These are phyloP conservation scores for Pyrenula aspistea DNA, from an alignment of 495 filamentous ascomycete species.

Conservation along the genomic window DNA sequence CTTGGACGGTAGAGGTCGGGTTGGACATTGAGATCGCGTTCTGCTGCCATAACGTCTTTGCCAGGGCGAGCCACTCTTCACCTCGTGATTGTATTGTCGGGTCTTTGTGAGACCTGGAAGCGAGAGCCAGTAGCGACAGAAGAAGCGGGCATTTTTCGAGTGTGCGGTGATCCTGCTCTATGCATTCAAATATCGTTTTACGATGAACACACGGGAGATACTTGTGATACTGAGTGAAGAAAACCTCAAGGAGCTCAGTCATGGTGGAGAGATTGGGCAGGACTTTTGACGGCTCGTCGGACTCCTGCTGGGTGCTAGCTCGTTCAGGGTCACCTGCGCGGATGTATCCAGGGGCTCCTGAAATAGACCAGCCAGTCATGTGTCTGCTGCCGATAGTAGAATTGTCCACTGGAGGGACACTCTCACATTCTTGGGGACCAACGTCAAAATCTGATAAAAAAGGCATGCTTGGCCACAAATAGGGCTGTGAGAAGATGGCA, in stretches of 20 bases:
- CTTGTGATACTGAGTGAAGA: not conserved
- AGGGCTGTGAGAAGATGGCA: not conserved
- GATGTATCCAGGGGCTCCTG: not conserved
- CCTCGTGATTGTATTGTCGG: not conserved
- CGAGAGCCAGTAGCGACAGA: not conserved
- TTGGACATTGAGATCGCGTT: not conserved
- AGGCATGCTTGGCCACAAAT: not conserved
- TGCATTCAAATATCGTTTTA: not conserved
- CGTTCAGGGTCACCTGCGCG: not conserved
- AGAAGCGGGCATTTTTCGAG: not conserved
- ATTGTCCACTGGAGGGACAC: not conserved
- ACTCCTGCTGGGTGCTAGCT: not conserved
- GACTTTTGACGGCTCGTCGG: not conserved
- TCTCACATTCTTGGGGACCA: not conserved
- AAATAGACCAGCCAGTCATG: not conserved
- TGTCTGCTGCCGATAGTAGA: not conserved
- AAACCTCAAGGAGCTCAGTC: not conserved
- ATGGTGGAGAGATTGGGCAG: not conserved
- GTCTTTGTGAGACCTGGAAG: not conserved
- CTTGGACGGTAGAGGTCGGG: not conserved
- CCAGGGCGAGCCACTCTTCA: not conserved
- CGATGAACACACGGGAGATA: not conserved
- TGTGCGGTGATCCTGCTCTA: not conserved
- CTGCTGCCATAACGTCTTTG: not conserved
- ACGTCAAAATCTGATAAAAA: not conserved